Conservation (phyloP, 257 asterid genomes). For the Nicotiana undulata region DNA sequence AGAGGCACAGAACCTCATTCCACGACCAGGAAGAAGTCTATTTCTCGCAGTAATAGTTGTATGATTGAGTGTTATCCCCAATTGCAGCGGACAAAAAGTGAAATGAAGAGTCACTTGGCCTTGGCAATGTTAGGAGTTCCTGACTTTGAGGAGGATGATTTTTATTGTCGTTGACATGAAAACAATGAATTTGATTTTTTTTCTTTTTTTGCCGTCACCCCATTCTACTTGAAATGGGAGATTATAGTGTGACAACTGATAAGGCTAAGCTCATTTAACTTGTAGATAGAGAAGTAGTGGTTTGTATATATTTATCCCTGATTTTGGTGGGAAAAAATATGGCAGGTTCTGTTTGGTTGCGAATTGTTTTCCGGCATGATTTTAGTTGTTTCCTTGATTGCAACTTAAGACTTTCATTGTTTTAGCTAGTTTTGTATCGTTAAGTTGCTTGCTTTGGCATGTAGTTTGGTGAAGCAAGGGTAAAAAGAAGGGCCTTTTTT, state of each 20-base stretch:
- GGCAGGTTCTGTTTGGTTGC: constrained; percentile 9
- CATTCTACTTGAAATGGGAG: neutral
- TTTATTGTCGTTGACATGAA: constrained; percentile 40
- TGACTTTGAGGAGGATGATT: constrained; percentile 62
- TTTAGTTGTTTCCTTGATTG: neutral
- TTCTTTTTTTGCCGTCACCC: neutral
- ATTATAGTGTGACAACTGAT: constrained; percentile 13
- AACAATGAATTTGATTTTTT: neutral
- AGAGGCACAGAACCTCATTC: constrained; percentile 36
- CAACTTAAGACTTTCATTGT: too few species aligned
- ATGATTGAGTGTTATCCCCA: constrained; percentile 31
- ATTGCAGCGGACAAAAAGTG: constrained; percentile 53
- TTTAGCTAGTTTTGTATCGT: neutral
- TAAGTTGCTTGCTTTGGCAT: neutral
- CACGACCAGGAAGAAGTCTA: constrained; percentile 30
- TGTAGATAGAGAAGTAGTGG: constrained; percentile 32
- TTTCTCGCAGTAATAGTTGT: constrained; percentile 12
- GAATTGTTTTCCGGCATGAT: neutral
- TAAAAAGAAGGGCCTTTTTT: neutral
- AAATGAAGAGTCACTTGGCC: constrained; percentile 74
- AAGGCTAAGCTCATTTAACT: constrained; percentile 7
- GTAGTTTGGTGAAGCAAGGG: neutral
- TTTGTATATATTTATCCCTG: constrained; percentile 12
- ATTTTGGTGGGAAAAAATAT: constrained; percentile 1
- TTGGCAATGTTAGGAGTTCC: constrained; percentile 85